Evolutionary conservation across 257 asterid species (phyloP), one percentile per base, ranked within the genome.

Genomic region (Lavandula angustifolia): DNA sequence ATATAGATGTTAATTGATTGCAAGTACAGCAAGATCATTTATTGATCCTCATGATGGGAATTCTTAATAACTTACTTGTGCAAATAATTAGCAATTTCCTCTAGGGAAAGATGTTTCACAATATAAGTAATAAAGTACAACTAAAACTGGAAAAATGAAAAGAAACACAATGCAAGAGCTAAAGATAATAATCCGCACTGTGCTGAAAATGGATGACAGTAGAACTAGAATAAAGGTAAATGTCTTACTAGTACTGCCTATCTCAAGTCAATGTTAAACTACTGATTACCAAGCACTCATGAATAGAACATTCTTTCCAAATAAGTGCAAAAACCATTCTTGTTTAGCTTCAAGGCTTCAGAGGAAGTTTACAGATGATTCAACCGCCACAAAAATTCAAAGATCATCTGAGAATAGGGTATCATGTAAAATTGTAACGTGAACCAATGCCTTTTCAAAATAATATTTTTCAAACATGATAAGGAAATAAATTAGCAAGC

Each of bases 261-360:
- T 32, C 32, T 31, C 37, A 16, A 61, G 40, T 13, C 50, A 32
- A 13, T 52, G 3, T 50, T 49, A 49, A 35, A 22, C 51, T 51
- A 22, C 12, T 41, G 7, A 42, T 31, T 18, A 29, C 63, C 43
- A 14, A 60, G 62, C 48, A 69, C 12, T 32, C 64, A 43, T 54
- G 62, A 60, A 60, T 3, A 59, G 10, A 60, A 43, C 46, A 27
- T 32, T 40, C 3, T 17, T 48, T 67, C 60, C 9, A 22, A 52
- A 33, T 14, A 48, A 7, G 46, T 16, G 35, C 32, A 41, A 12
- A 33, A n/a, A 55, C 33, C 9, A 60, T 11, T 22, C 63, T 8
- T 13, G 48, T 71, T 50, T 46, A 53, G n/a, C 34, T 64, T 56
- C 38, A 47, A 34, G n/a, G 8, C 22, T 64, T 64, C 27, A 33